Base-by-base conservation (phyloP, 1,139 yeast species). In the Chernovozyma sophiae-reginae region DNA sequence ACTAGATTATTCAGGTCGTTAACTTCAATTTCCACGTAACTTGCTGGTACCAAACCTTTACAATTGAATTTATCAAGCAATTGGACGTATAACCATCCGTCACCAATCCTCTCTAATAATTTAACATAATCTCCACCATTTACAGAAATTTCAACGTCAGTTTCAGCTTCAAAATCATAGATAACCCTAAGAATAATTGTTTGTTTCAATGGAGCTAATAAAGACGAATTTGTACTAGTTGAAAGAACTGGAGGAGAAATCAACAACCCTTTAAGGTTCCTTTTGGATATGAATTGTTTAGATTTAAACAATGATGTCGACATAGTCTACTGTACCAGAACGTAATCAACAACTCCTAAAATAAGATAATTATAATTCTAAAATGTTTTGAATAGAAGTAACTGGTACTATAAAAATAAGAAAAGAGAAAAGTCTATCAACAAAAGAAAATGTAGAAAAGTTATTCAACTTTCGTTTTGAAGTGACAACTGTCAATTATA, bases 1-100 rank as follows among this genome's bases (percentile, higher is more conserved):
- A 65, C 47, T n/a, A 69, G 70, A 34, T 58, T 54, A 4, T 42
- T 35, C 3, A 52, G 39, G 42, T 64, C 69, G 39, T 64, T 64
- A 23, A 62, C 54, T n/a, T 65, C 68, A 24, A 65, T 64, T 36
- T 62, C 68, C 15, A 64, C 60, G 37, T 63, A 65, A 16, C 53
- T 49, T 3, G 69, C 66, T 1, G 71, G 70, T 3, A 65, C 61
- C 22, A 63, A 43, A 0, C 71, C 71, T 3, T 55, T 52, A 8
- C 44, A 42, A 5, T 47, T 41, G n/a, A 53, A 43, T 35, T 53
- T 48, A 33, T 63, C 68, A 30, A 65, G 48, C 32, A 49, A 51
- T 41, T 60, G 55, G 25, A 65, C 71, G 35, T 54, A 44, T 7
- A 65, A 43, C 72, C 72, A 65, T 4, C 70, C 72, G 42, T 62